Evolutionary conservation across 106 monocot genomes (phyloP).

Genomic region (Hemerocallis citrina): DNA sequence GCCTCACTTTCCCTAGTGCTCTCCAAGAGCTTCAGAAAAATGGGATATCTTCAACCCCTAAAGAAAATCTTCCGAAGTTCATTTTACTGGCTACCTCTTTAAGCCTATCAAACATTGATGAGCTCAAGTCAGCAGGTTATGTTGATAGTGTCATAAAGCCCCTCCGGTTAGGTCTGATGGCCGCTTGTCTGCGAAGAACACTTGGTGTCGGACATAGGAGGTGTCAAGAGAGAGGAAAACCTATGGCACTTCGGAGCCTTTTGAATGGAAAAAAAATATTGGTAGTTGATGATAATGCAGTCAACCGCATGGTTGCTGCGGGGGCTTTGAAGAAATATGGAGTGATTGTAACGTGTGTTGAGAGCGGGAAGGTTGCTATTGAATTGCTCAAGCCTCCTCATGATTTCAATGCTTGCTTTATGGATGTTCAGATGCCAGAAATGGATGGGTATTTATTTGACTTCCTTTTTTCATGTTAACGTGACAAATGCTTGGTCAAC

Average conservation of each 20-base stretch:
- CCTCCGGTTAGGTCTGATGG: constrained; percentile 58
- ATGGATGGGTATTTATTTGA: constrained; percentile 69
- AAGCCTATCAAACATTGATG: constrained; percentile 27
- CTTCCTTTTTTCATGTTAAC: not conserved
- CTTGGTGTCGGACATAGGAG: constrained; percentile 33
- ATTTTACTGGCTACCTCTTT: constrained; percentile 59
- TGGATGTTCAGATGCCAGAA: constrained; percentile 97
- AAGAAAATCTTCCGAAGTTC: constrained; percentile 43
- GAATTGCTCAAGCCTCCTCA: constrained; percentile 57
- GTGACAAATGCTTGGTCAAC: not conserved
- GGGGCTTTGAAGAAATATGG: constrained; percentile 75
- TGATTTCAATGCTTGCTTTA: constrained; percentile 79
- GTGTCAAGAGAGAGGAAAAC: constrained; percentile 19
- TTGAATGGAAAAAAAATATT: constrained; percentile 57
- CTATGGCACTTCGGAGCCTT: constrained; percentile 36
- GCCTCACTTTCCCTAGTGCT: constrained; percentile 31
- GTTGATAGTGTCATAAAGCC: constrained; percentile 65
- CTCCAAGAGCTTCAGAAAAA: constrained; percentile 30
- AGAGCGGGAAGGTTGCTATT: constrained; percentile 69
- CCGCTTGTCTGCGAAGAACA: constrained; percentile 52
- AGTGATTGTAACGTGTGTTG: constrained; percentile 64
- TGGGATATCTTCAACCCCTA: constrained; percentile 12
- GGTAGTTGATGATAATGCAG: constrained; percentile 81
- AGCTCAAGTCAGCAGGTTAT: constrained; percentile 41
- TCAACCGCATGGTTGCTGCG: constrained; percentile 69